A percentile compares a stretch with the other conserved stretches of the same genome.
phyloP scores from a whole-genome alignment of 2,329 filamentous ascomycete genomes.

The Sclerotinia glacialis region DNA sequence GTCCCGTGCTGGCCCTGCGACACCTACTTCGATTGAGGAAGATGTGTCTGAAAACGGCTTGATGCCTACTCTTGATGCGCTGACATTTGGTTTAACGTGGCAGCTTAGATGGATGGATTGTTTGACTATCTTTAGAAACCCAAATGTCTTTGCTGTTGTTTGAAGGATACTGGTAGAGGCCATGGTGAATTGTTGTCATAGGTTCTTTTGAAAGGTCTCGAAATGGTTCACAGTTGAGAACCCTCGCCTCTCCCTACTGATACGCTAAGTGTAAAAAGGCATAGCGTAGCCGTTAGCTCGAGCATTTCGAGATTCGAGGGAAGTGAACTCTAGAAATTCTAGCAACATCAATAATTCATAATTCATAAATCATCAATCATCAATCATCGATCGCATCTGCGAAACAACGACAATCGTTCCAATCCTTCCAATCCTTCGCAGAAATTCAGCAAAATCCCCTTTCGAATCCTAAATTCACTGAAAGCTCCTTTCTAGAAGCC shows the following conservation, averaged over 20 bases:
- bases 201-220: neutral
- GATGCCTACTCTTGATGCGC: slow-evolving; percentile 60
- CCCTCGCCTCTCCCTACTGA: neutral
- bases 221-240: neutral
- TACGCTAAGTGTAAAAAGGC: neutral
- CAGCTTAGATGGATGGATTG: slow-evolving; percentile 56
- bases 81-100: slow-evolving; percentile 65
- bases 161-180: neutral
- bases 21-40: slow-evolving; percentile 60
- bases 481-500: too few species aligned
- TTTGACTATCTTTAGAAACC: neutral
- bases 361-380: too few species aligned
- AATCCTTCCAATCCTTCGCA: neutral
- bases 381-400: neutral
- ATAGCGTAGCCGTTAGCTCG: neutral
- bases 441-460: too few species aligned
- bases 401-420: neutral
- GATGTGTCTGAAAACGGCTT: slow-evolving; percentile 48
- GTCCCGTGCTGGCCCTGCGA: slow-evolving; percentile 62
- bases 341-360: neutral
- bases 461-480: too few species aligned
- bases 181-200: neutral
- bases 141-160: neutral
- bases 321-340: neutral
- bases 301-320: slow-evolving; percentile 14